phyloP scores from a whole-genome alignment of 192 early-diverging fungal genomes.

The Coemansia sp. region DNA sequence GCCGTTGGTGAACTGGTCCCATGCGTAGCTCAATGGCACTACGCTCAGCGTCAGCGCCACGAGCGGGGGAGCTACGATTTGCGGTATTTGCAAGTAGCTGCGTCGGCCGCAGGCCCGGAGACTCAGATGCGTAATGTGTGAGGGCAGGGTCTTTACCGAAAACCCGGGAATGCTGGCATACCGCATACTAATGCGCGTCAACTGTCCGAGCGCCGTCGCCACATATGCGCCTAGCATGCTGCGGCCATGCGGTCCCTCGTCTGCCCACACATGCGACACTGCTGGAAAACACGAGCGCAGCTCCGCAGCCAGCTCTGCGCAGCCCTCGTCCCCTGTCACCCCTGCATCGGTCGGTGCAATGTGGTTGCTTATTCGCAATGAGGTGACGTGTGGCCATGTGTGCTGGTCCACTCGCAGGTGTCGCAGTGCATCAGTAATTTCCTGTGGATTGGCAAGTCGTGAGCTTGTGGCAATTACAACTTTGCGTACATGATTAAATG shows the following conservation, averaged over 20 bases:
- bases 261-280: too few species aligned
- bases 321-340: too few species aligned
- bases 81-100: conserved; percentile 29
- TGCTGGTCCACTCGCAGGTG: too few species aligned
- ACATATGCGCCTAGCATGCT: conserved; percentile 36
- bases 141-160: conserved; percentile 36
- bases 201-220: conserved; percentile 10
- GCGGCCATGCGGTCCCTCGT: neutral
- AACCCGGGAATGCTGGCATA: conserved; percentile 42
- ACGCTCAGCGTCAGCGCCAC: conserved; percentile 26
- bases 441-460: too few species aligned
- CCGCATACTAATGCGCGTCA: conserved; percentile 17
- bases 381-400: too few species aligned
- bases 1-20: conserved; percentile 31
- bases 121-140: conserved; percentile 39
- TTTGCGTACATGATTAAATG: too few species aligned
- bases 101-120: conserved; percentile 1
- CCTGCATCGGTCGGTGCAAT: too few species aligned
- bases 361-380: too few species aligned
- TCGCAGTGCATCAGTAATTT: too few species aligned
- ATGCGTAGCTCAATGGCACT: conserved; percentile 36
- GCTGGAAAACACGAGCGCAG: too few species aligned
- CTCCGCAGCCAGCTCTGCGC: too few species aligned
- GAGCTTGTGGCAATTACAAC: too few species aligned
- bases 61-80: conserved; percentile 27